A percentile compares a stretch with the other conserved stretches of the same genome.
Evolutionary conservation across 116 monocot genomes (phyloP).

Genomic region (Iris pallida): DNA sequence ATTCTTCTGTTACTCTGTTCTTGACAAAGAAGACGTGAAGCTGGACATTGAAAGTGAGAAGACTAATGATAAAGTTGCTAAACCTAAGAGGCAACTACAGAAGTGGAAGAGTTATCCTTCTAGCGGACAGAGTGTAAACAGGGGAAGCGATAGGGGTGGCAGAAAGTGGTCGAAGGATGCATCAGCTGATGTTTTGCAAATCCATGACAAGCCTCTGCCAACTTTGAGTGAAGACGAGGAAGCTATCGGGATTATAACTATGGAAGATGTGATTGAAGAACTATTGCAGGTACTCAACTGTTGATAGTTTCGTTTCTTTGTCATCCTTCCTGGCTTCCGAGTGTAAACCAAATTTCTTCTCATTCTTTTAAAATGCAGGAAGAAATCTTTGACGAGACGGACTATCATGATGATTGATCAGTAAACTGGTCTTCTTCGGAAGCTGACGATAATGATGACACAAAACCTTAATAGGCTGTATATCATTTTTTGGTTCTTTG

Average conservation of each 20-base stretch:
- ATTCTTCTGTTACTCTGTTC: background rate
- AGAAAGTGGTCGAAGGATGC: slow-evolving; percentile 32
- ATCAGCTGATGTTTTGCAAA: slow-evolving; percentile 33
- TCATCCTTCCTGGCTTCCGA: background rate
- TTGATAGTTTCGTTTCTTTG: background rate
- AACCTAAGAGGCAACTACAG: slow-evolving; percentile 2
- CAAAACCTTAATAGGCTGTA: background rate
- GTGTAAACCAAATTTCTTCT: background rate
- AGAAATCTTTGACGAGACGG: slow-evolving; percentile 65
- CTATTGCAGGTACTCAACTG: slow-evolving; percentile 47
- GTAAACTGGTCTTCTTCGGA: too few species aligned
- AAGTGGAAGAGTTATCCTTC: slow-evolving; percentile 47
- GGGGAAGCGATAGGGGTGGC: slow-evolving; percentile 11
- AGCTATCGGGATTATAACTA: slow-evolving; percentile 90
- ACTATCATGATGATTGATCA: slow-evolving; percentile 34
- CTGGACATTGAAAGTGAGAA: slow-evolving; percentile 27
- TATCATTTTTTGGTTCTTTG: too few species aligned
- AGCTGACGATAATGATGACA: too few species aligned
- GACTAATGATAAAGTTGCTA: slow-evolving; percentile 14
- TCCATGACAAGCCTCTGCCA: slow-evolving; percentile 29
- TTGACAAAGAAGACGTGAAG: slow-evolving; percentile 14
- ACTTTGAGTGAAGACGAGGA: slow-evolving; percentile 46
- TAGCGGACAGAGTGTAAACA: background rate
- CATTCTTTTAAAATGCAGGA: slow-evolving; percentile 30
- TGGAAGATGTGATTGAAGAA: slow-evolving; percentile 96